Base-by-base conservation (phyloP, 495 filamentous ascomycete genomes). In the Aspergillus steynii region DNA sequence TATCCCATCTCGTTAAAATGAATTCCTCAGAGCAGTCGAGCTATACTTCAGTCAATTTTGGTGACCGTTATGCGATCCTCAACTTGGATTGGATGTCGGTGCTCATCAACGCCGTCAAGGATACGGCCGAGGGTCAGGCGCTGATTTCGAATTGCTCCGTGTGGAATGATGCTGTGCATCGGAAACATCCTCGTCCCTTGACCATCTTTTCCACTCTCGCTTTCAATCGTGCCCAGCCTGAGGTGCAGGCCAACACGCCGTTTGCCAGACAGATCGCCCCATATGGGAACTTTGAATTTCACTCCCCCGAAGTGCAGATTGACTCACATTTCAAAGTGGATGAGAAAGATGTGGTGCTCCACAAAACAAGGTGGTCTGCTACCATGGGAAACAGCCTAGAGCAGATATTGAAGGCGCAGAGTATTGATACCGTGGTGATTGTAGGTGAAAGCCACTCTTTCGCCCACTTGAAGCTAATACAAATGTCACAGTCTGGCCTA, bases 41-140 rank as follows among this genome's bases (percentile, higher is more conserved):
- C 50, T 50, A 55, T 29, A 49, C 34, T 28, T 7, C 49, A 52
- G 34, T 68, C 10, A 71, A 45, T 46, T 80, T 79, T 59, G 74
- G 73, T 37, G 58, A 65, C 20, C 61, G 68, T 47, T 79, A 74
- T 63, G 77, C 76, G 0, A 62, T 81, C 59, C 74, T 81, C n/a
- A 80, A 80, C 57, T 65, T 82, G 15, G 77, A 82, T 64, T 65
- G 74, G 60, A 81, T 80, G 68, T 62, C 66, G n/a, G 49, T 70
- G 14, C 69, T 81, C 14, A 68, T 78, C 29, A 60, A 69, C 34
- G 53, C 65, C 20, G 51, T 76, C 49, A 61, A 69, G 29, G 53
- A 65, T 27, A 76, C 75, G 2, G 20, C 64, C 0, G 71, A 73
- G 15, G 77, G 78, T 34, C 25, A 66, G 55, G 1, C 47, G 8